Percentiles rank a stretch among this genome's conserved stretches.
phyloP scores from a whole-genome alignment of 1,284 basidiomycete genomes.

The Leccinum pallidistipes region DNA sequence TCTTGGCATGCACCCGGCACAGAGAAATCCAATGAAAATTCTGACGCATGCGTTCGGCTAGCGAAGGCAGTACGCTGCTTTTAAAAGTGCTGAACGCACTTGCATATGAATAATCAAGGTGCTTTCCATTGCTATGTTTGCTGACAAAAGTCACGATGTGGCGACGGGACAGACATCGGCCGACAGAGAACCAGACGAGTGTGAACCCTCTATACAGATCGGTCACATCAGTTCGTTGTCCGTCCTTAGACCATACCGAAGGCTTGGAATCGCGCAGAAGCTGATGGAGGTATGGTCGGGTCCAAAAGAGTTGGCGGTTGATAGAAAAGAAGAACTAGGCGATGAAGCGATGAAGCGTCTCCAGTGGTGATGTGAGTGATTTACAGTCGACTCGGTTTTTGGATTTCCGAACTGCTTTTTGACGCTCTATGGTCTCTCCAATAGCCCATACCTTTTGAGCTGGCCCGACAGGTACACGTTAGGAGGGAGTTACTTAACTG shows the following conservation, averaged over 20 bases:
- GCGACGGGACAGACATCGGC: background rate
- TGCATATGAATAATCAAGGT: background rate
- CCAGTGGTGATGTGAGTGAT: too few species aligned
- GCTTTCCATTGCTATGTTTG: background rate
- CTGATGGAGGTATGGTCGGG: conserved; percentile 54
- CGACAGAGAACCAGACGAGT: conserved; percentile 26
- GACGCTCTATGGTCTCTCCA: too few species aligned
- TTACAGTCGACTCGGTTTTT: too few species aligned
- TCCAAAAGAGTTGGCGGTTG: background rate
- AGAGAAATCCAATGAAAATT: background rate
- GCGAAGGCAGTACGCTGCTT: background rate
- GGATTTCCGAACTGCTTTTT: too few species aligned
- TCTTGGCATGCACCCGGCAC: background rate
- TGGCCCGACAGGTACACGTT: too few species aligned
- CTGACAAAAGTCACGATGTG: background rate
- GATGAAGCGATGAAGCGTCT: background rate
- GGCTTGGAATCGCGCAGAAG: conserved; percentile 84
- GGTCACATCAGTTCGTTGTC: conserved; percentile 94
- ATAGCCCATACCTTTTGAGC: too few species aligned
- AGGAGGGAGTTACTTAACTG: too few species aligned
- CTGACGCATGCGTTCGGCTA: background rate
- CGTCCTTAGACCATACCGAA: conserved; percentile 80
- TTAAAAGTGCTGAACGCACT: background rate
- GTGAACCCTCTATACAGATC: conserved; percentile 10
- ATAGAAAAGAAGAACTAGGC: background rate